Evolutionary conservation across 1,139 yeast genomes (phyloP), one percentile per base, ranked within the genome.

Genomic region (Saccharomycopsis phalli): DNA sequence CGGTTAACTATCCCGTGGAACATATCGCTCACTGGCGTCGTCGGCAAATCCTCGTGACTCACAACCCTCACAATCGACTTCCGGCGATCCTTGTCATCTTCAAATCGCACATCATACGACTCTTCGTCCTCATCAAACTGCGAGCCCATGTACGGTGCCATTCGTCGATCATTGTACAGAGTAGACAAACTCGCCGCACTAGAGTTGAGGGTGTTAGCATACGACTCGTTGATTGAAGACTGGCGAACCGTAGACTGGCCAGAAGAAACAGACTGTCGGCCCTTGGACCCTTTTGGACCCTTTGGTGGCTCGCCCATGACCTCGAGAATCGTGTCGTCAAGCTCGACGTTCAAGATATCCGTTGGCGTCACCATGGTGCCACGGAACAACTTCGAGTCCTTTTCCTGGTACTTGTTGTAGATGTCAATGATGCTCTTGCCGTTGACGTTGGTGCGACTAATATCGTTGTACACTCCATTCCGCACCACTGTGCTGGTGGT

Each of bases 351-450:
- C 8, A 25, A 22, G 16, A 42, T 42, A 14, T 42, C 46, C 21
- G 36, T 40, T 11, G 46, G 41, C 8, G 46, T 40, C 6, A 42
- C 46, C 38, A 41, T 41, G 2, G 46, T 42, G 23, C 44, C 40
- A 14, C 36, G 28, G 30, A 42, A 40, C 21, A 40, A 30, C 18
- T 20, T 25, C 2, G 46, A 44, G 22, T 39, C 46, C 18, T 34
- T 19, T 17, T 44, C 11, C 17, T 38, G 42, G 23, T 35, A 36
- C 21, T 44, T 42, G 19, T 44, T 36, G 27, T 44, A 44, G 18
- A 44, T 44, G 16, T 44, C 47, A 19, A 44, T 41, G 27, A 44
- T 44, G 27, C 47, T 44, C 27, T 41, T 35, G 10, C 21, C 18
- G 13, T 26, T 34, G n/a, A 22, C 22, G 31, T 34, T 16, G 7